Evolutionary conservation across 2,329 filamentous ascomycete genomes (phyloP).

Genomic region (Pseudogymnoascus sp.): DNA sequence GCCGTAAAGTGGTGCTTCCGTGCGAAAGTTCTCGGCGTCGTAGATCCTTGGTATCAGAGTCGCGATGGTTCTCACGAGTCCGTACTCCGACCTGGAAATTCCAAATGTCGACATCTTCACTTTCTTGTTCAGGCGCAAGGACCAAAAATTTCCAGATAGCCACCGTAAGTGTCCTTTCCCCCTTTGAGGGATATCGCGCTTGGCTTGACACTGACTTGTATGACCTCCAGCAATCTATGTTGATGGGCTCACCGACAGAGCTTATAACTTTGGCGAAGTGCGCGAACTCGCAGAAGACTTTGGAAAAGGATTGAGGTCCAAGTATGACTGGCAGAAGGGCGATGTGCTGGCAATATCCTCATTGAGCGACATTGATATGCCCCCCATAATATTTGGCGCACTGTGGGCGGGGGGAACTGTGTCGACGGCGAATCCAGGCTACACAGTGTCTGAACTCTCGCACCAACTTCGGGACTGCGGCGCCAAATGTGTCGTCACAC

Average conservation of each 20-base stretch:
- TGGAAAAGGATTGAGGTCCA: constrained; percentile 66
- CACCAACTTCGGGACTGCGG: constrained; percentile 71
- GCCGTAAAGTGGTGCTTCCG: background rate
- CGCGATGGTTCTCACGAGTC: background rate
- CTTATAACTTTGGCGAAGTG: constrained; percentile 65
- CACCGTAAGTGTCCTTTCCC: constrained; percentile 51
- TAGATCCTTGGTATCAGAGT: background rate
- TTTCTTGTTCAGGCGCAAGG: constrained; percentile 65
- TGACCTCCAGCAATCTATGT: constrained; percentile 60
- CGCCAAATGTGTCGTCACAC: constrained; percentile 66
- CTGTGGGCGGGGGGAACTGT: constrained; percentile 73
- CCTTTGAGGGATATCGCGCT: background rate
- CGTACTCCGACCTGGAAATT: constrained; percentile 58
- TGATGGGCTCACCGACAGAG: constrained; percentile 60
- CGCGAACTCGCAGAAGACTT: constrained; percentile 62
- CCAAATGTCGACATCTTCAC: constrained; percentile 72
- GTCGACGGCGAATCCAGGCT: constrained; percentile 75
- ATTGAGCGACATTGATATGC: constrained; percentile 75
- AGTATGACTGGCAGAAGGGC: constrained; percentile 72
- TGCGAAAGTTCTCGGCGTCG: background rate
- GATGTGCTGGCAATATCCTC: constrained; percentile 75
- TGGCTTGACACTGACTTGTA: background rate
- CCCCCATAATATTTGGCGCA: constrained; percentile 64
- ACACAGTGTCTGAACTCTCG: constrained; percentile 73
- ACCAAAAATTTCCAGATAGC: constrained; percentile 59